Evolutionary conservation across 768 basidiomycete species (phyloP), one percentile per base, ranked within the genome.

Genomic region (Suillus clintonianus): DNA sequence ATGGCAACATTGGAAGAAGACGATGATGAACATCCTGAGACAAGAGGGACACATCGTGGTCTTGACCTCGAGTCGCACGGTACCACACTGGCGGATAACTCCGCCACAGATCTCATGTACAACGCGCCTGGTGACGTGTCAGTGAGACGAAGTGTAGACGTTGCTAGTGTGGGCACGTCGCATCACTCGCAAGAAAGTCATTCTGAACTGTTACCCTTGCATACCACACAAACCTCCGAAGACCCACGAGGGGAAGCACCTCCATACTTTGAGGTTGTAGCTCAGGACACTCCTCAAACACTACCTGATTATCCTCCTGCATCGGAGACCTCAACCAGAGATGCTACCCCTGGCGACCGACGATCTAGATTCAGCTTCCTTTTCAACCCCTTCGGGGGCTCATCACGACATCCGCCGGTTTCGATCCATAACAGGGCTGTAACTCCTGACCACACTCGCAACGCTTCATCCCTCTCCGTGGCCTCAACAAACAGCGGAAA

Each of bases 221-320:
- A 74, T 24, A n/a, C 22, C 13, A 59, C 41, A 37, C 39, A 60
- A 57, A 17, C 62, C 15, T 27, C 17, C 17, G 62, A 30, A 14
- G 83, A 82, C 68, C 80, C 82, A 10, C 77, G 86, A 65, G 91
- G 89, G 27, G 85, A 86, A 45, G 87, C 88, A 6, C 90, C 91
- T 5, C 74, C 89, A 0, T 92, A 92, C 72, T 85, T 82, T 58
- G 89, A 91, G 67, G 83, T 82, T 13, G 77, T 83, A 37, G 70
- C 75, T 45, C 54, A 43, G 13, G 71, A 67, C 10, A 41, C 42
- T 4, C 60, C 61, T 22, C 53, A 48, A 66, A 48, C 55, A 47
- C 62, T 70, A 36, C 51, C 65, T 14, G 62, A 68, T 59, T 65
- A 75, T 41, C 64, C 73, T 39, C 39, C 65, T 24, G 27, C 34